phyloP scores from a whole-genome alignment of 78 protist species.

The Isochrysis galbana region DNA sequence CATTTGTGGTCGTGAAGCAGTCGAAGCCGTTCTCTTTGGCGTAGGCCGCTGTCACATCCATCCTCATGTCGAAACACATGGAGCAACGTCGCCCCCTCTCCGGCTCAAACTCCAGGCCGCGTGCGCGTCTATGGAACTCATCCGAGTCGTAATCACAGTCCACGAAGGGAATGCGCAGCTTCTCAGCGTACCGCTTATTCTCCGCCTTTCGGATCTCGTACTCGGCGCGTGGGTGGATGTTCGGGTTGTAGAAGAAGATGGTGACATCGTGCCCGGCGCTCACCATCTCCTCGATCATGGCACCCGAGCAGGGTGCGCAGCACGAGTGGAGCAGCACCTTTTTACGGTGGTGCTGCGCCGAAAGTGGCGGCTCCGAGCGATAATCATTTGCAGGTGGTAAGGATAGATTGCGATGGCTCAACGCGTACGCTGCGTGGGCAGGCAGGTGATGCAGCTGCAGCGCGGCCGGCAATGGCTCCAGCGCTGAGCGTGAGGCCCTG shows the following conservation, averaged over 20 bases:
- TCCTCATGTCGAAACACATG: constrained; percentile 39
- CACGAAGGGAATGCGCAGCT: neutral
- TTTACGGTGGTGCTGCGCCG: too few species aligned
- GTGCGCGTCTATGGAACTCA: neutral
- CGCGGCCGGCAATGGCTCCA: too few species aligned
- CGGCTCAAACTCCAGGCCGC: neutral
- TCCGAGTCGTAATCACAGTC: constrained; percentile 34
- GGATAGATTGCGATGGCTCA: too few species aligned
- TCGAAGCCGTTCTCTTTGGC: constrained; percentile 17
- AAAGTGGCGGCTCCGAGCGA: too few species aligned
- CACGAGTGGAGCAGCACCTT: constrained; percentile 39
- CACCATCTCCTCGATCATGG: constrained; percentile 16
- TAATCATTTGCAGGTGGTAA: too few species aligned
- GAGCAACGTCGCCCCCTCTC: constrained; percentile 33
- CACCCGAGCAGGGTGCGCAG: constrained; percentile 46
- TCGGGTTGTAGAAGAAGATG: constrained; percentile 48
- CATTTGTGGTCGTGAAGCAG: constrained; percentile 33
- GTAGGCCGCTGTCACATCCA: constrained; percentile 29
- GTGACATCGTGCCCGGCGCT: neutral
- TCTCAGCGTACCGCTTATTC: constrained; percentile 18
- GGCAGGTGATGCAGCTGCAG: too few species aligned
- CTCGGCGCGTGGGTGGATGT: constrained; percentile 25
- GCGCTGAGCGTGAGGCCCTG: too few species aligned
- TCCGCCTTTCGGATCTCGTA: constrained; percentile 38
- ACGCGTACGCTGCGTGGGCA: too few species aligned